Evolutionary conservation across 768 basidiomycete genomes (phyloP).

Genomic region (Thelephora ganbajun): DNA sequence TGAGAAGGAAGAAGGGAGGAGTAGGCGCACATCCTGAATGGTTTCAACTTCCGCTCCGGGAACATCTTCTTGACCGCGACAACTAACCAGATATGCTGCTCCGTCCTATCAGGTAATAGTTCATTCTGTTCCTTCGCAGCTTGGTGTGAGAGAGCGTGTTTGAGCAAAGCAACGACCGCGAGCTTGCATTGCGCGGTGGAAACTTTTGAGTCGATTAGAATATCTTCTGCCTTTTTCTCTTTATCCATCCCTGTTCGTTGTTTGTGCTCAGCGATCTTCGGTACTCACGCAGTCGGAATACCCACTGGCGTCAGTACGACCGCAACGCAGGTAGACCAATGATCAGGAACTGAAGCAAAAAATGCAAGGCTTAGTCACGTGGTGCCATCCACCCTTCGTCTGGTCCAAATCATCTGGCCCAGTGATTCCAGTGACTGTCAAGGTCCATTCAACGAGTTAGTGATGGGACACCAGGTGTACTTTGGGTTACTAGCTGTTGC

Average conservation of each 20-base stretch:
- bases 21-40: conserved; percentile 58
- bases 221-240: not conserved
- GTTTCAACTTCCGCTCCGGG: conserved; percentile 64
- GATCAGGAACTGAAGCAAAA: too few species aligned
- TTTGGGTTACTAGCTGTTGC: too few species aligned
- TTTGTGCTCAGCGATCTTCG: too few species aligned
- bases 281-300: too few species aligned
- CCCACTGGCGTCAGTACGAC: too few species aligned
- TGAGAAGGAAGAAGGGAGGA: not conserved
- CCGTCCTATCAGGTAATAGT: conserved; percentile 52
- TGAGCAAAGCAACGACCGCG: conserved; percentile 68
- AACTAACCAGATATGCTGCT: conserved; percentile 82
- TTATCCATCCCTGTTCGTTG: not conserved
- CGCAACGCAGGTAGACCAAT: too few species aligned
- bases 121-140: conserved; percentile 57
- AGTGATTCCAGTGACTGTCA: too few species aligned
- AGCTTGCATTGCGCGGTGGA: conserved; percentile 58
- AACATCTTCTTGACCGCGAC: conserved; percentile 77
- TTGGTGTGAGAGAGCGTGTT: conserved; percentile 52
- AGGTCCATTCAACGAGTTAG: too few species aligned
- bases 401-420: too few species aligned
- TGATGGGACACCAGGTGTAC: too few species aligned
- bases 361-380: too few species aligned
- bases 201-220: conserved; percentile 56
- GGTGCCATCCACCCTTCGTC: too few species aligned